A percentile compares a stretch with the other conserved stretches of the same genome.
Conservation (phyloP, 192 early-diverging fungal genomes). For the Borealophlyctis nickersoniae region DNA sequence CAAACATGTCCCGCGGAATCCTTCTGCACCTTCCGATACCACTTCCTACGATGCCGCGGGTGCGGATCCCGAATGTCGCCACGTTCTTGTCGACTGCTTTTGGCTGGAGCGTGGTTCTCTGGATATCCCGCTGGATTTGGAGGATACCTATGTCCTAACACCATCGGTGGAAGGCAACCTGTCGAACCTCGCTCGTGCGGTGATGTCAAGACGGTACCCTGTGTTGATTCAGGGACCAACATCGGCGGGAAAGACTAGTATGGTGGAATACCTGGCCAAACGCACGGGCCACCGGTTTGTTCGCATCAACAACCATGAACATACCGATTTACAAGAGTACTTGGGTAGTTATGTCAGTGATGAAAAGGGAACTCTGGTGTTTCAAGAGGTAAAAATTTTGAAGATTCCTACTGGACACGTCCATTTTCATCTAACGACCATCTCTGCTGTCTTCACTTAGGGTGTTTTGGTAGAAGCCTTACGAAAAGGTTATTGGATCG, state of each 20-base stretch:
- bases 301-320: slow-evolving; percentile 99
- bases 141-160: slow-evolving; percentile 76
- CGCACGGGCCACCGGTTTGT: slow-evolving; percentile 90
- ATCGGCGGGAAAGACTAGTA: slow-evolving; percentile 94
- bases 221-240: slow-evolving; percentile 98
- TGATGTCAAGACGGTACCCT: slow-evolving; percentile 85
- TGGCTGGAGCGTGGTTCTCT: slow-evolving; percentile 71
- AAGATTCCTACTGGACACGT: background rate
- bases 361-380: slow-evolving; percentile 59
- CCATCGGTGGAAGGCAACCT: slow-evolving; percentile 83
- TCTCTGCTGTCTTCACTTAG: slow-evolving; percentile 25
- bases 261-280: slow-evolving; percentile 95
- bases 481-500: slow-evolving; percentile 94
- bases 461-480: slow-evolving; percentile 92
- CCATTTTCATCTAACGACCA: background rate
- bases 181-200: slow-evolving; percentile 82
- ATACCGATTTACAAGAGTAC: slow-evolving; percentile 98
- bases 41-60: no score
- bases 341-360: slow-evolving; percentile 89
- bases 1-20: slow-evolving; percentile 57
- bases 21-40: no score
- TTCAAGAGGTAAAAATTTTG: slow-evolving; percentile 69
- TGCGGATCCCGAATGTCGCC: slow-evolving; percentile 4
- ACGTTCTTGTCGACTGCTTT: slow-evolving; percentile 80
- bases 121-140: slow-evolving; percentile 27